phyloP scores from a whole-genome alignment of 1,284 basidiomycete species.

The Hymenochaete sp. region DNA sequence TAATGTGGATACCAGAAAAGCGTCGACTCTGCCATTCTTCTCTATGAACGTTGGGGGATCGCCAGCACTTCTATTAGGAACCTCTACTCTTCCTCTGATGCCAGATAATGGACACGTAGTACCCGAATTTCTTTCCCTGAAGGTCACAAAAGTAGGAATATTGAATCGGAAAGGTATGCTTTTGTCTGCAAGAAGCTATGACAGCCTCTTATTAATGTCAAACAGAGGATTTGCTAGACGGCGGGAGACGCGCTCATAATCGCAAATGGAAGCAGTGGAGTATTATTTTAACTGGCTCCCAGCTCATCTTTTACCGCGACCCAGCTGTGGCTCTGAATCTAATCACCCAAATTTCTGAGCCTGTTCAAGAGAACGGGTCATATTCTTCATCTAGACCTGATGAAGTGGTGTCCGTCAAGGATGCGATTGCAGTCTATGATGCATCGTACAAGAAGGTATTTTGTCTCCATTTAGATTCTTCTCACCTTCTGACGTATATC shows the following conservation, averaged over 20 bases:
- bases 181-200: conserved; percentile 12
- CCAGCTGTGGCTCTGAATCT: conserved; percentile 56
- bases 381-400: conserved; percentile 75
- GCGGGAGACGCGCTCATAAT: conserved; percentile 65
- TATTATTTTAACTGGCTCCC: conserved; percentile 82
- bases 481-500: conserved; percentile 3
- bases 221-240: conserved; percentile 63
- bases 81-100: conserved; percentile 19
- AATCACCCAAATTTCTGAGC: conserved; percentile 40
- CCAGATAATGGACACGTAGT: conserved; percentile 23
- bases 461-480: conserved; percentile 11
- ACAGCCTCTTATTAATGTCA: background rate
- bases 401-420: conserved; percentile 74
- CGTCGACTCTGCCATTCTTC: conserved; percentile 39
- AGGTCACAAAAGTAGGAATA: conserved; percentile 76
- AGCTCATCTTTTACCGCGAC: conserved; percentile 90
- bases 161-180: conserved; percentile 63
- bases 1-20: conserved; percentile 31
- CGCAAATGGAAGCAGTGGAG: conserved; percentile 89
- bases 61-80: conserved; percentile 23
- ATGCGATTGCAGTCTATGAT: conserved; percentile 76
- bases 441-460: conserved; percentile 65
- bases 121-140: conserved; percentile 38
- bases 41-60: conserved; percentile 34
- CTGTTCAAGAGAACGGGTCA: conserved; percentile 34